Conservation (phyloP, 352 stramenopile species). For the Phytophthora agathidicida region DNA sequence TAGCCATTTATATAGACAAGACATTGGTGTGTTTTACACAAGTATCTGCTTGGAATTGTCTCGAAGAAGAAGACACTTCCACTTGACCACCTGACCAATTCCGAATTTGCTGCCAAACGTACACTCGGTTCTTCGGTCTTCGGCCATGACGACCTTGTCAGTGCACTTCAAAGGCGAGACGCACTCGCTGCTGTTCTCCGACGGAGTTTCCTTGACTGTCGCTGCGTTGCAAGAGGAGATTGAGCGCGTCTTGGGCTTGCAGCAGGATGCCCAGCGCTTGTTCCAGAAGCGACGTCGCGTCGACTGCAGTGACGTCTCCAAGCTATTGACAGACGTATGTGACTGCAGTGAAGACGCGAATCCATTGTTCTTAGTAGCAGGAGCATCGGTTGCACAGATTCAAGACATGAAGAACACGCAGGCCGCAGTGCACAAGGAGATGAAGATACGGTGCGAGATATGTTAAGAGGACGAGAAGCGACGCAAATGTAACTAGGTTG, state of each 20-base stretch:
- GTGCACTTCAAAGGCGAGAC: conserved; percentile 59
- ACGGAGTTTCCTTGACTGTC: conserved; percentile 29
- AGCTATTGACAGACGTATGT: conserved; percentile 32
- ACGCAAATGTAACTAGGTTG: neutral
- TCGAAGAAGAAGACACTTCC: too few relatives aligned
- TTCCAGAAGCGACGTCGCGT: conserved; percentile 65
- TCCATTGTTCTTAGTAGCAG: conserved; percentile 51
- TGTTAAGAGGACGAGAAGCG: neutral
- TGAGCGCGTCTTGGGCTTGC: conserved; percentile 27
- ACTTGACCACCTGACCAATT: too few relatives aligned
- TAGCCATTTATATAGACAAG: conserved; percentile 17
- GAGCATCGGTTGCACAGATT: conserved; percentile 52
- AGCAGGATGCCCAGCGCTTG: conserved; percentile 54
- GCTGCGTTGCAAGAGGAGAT: conserved; percentile 48
- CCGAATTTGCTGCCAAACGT: conserved; percentile 21
- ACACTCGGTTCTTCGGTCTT: conserved; percentile 2
- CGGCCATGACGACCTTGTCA: conserved; percentile 34
- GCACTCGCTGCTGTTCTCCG: conserved; percentile 32
- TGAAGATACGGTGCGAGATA: conserved; percentile 48
- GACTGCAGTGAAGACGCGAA: conserved; percentile 19
- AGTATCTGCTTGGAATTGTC: too few relatives aligned
- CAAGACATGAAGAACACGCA: conserved; percentile 59
- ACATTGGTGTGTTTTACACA: too few relatives aligned
- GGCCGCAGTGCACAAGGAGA: conserved; percentile 40
- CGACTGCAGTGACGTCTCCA: conserved; percentile 30